Conservation (phyloP, 495 filamentous ascomycete genomes). For the Xylaria sp. region DNA sequence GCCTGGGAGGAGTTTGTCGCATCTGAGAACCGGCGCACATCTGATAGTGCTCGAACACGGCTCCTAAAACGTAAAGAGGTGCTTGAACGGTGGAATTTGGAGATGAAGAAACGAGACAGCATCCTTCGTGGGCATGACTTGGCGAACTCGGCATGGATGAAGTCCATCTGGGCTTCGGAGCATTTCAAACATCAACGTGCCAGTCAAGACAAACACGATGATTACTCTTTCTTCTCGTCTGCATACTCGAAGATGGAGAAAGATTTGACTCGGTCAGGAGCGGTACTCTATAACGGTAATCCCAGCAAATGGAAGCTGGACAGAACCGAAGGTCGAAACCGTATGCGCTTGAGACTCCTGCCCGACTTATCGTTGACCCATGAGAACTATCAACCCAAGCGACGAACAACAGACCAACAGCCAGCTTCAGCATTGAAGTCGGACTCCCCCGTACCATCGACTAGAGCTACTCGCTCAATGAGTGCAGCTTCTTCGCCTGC, state of each 20-base stretch:
- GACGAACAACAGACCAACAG: slow-evolving; percentile 56
- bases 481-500: slow-evolving; percentile 29
- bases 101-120: slow-evolving; percentile 71
- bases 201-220: slow-evolving; percentile 91
- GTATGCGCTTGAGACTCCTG: slow-evolving; percentile 87
- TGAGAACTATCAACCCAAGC: slow-evolving; percentile 85
- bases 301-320: slow-evolving; percentile 87
- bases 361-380: slow-evolving; percentile 72
- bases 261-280: slow-evolving; percentile 77
- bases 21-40: slow-evolving; percentile 76
- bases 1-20: slow-evolving; percentile 85
- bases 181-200: slow-evolving; percentile 87
- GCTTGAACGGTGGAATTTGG: slow-evolving; percentile 75
- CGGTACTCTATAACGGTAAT: slow-evolving; percentile 71
- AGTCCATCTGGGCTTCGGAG: slow-evolving; percentile 91
- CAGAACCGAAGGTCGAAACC: slow-evolving; percentile 92
- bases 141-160: slow-evolving; percentile 86
- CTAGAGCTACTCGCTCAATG: slow-evolving; percentile 27
- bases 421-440: slow-evolving; percentile 47
- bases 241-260: slow-evolving; percentile 75
- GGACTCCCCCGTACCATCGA: slow-evolving; percentile 46
- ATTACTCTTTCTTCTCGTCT: slow-evolving; percentile 73
- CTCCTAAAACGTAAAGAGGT: slow-evolving; percentile 79
- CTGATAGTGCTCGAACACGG: slow-evolving; percentile 72
- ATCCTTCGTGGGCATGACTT: slow-evolving; percentile 79